These are phyloP conservation scores for Hyphopichia homilentoma DNA, from an alignment of 805 yeast species.

Conservation along the genomic window DNA sequence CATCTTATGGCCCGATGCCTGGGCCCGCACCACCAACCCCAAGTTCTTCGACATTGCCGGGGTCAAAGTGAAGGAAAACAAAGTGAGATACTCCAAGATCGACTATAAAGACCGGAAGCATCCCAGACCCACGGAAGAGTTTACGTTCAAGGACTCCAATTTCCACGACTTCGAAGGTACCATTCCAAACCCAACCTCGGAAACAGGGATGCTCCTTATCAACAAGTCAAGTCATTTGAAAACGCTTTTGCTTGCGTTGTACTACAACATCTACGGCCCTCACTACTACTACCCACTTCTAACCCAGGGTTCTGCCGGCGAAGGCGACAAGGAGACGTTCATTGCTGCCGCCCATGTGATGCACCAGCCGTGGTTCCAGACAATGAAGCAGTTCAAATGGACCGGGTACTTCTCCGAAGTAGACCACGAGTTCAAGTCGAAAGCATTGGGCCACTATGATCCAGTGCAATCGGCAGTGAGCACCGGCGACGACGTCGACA, in stretches of 20 bases:
- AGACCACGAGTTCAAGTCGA: slow-evolving; percentile 26
- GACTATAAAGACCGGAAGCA: slow-evolving; percentile 24
- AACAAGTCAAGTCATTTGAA: slow-evolving; percentile 57
- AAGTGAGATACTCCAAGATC: slow-evolving; percentile 28
- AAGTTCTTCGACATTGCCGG: slow-evolving; percentile 52
- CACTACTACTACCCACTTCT: slow-evolving; percentile 61
- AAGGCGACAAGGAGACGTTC: slow-evolving; percentile 79
- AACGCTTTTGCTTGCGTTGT: slow-evolving; percentile 55
- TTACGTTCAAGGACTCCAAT: slow-evolving; percentile 24
- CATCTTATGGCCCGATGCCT: slow-evolving; percentile 66
- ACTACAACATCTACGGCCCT: slow-evolving; percentile 67
- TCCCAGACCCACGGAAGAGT: slow-evolving; percentile 18
- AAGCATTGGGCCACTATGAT: slow-evolving; percentile 40
- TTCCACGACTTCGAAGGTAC: slow-evolving; percentile 61
- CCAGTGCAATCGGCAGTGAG: slow-evolving; percentile 24
- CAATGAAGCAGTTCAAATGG: slow-evolving; percentile 39
- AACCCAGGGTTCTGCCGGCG: slow-evolving; percentile 72
- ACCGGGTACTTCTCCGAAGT: slow-evolving; percentile 28
- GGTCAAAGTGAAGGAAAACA: slow-evolving; percentile 27
- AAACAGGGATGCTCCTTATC: slow-evolving; percentile 66
- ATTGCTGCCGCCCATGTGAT: slow-evolving; percentile 61
- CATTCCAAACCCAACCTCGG: slow-evolving; percentile 63
- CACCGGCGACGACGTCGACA: slow-evolving; percentile 10
- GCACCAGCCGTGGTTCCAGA: slow-evolving; percentile 49
- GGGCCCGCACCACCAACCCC: slow-evolving; percentile 69